These are phyloP conservation scores for Tuber melanosporum DNA, from an alignment of 495 filamentous ascomycete genomes.

Conservation along the genomic window DNA sequence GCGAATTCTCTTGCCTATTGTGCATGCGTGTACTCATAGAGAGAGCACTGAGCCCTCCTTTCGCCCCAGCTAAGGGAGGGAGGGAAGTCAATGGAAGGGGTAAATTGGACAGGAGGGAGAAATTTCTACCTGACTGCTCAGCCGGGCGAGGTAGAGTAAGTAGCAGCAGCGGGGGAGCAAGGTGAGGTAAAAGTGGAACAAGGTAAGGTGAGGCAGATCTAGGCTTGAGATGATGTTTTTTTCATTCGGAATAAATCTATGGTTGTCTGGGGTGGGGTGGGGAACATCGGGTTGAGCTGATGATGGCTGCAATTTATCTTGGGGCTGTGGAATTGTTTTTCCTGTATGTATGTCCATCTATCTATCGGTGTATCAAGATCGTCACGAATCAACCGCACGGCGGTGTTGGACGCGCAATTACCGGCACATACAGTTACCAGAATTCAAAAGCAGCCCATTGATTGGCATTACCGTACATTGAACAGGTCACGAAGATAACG, in stretches of 20 bases:
- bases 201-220: neutral
- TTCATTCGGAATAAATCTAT: neutral
- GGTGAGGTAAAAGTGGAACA: neutral
- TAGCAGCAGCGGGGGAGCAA: neutral
- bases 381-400: neutral
- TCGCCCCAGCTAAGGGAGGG: neutral
- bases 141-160: neutral
- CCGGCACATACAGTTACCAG: neutral
- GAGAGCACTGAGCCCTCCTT: neutral
- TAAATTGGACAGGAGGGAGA: neutral
- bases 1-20: neutral
- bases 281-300: neutral
- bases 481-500: neutral
- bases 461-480: neutral
- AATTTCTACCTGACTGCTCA: neutral
- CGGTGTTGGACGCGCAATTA: neutral
- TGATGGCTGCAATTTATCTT: neutral
- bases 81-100: neutral
- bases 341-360: neutral
- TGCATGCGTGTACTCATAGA: neutral
- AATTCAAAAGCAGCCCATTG: neutral
- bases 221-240: neutral
- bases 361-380: neutral
- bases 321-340: neutral
- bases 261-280: neutral